Conservation (phyloP, 2,329 filamentous ascomycete species). For the Pyricularia sp. region DNA sequence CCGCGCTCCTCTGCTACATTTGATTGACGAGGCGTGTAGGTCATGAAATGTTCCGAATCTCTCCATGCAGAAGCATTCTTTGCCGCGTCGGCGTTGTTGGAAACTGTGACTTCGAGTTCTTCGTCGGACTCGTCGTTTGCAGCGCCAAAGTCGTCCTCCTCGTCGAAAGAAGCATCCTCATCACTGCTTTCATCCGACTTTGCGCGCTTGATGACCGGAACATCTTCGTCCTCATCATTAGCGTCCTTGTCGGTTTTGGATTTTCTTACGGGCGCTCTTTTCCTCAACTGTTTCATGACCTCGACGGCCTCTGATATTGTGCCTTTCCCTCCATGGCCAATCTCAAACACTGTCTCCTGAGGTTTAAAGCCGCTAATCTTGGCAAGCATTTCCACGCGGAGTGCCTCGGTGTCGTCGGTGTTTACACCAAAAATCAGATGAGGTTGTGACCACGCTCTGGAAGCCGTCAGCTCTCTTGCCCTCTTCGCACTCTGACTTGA, state of each 20-base stretch:
- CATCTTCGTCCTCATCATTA: slow-evolving; percentile 16
- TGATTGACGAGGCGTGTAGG: slow-evolving; percentile 70
- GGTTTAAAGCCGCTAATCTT: slow-evolving; percentile 81
- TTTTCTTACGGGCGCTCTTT: slow-evolving; percentile 48
- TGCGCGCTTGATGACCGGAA: slow-evolving; percentile 28
- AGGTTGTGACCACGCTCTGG: slow-evolving; percentile 57
- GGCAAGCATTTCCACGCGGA: slow-evolving; percentile 71
- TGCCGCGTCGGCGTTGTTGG: slow-evolving; percentile 36
- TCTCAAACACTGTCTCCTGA: slow-evolving; percentile 91
- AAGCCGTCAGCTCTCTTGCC: slow-evolving; percentile 61
- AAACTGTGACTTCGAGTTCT: slow-evolving; percentile 59
- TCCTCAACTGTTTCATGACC: slow-evolving; percentile 60
- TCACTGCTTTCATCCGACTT: slow-evolving; percentile 17
- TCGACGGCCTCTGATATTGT: slow-evolving; percentile 53
- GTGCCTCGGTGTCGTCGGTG: slow-evolving; percentile 1
- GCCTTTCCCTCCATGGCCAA: slow-evolving; percentile 57
- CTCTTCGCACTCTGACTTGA: slow-evolving; percentile 83
- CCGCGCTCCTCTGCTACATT: slow-evolving; percentile 81
- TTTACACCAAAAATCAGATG: slow-evolving; percentile 68
- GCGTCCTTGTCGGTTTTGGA: slow-evolving; percentile 22
- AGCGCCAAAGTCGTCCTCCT: slow-evolving; percentile 18
- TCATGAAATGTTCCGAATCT: slow-evolving; percentile 90
- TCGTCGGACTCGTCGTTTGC: slow-evolving; percentile 46
- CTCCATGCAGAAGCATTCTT: slow-evolving; percentile 42
- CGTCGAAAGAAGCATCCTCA: slow-evolving; percentile 20